A percentile compares a stretch with the other conserved stretches of the same genome.
phyloP scores from a whole-genome alignment of 345 rosid species.

The Sisymbrium irio region DNA sequence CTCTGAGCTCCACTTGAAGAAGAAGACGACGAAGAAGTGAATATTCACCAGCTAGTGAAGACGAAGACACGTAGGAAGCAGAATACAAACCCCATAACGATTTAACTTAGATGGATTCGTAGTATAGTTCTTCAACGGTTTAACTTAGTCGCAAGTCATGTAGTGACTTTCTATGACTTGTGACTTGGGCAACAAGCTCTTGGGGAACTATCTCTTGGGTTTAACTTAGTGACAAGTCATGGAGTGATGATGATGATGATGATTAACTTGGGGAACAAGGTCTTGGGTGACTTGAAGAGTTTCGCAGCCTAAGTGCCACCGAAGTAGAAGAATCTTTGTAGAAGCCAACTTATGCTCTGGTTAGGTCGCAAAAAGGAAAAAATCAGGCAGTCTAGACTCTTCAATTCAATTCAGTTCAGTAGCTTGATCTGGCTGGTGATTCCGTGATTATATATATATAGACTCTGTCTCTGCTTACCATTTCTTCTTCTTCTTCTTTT shows the following conservation, averaged over 20 bases:
- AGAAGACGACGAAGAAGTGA: neutral
- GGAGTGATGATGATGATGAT: constrained; percentile 19
- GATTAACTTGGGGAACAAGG: constrained; percentile 17
- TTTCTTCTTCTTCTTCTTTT: neutral
- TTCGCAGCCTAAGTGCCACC: neutral
- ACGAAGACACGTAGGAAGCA: neutral
- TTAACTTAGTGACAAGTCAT: neutral
- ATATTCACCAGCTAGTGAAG: constrained; percentile 8
- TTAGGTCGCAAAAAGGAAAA: neutral
- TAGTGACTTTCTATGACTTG: constrained; percentile 9
- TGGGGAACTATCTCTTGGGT: too few relatives aligned
- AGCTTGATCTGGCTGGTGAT: constrained; percentile 28
- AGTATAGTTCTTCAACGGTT: neutral
- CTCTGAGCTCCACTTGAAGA: constrained; percentile 6
- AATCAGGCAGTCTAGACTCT: constrained; percentile 2
- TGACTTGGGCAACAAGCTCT: constrained; percentile 13
- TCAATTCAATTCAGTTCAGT: neutral
- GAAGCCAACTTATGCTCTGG: constrained; percentile 9
- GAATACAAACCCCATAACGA: neutral
- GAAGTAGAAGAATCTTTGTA: constrained; percentile 5
- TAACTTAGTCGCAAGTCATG: neutral
- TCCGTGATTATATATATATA: constrained; percentile 4
- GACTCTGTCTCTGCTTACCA: neutral
- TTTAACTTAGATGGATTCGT: neutral
- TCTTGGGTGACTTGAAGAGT: constrained; percentile 13